These are phyloP conservation scores for Dalbergia cochinchinensis DNA, from an alignment of 306 rosid genomes.

Conservation along the genomic window DNA sequence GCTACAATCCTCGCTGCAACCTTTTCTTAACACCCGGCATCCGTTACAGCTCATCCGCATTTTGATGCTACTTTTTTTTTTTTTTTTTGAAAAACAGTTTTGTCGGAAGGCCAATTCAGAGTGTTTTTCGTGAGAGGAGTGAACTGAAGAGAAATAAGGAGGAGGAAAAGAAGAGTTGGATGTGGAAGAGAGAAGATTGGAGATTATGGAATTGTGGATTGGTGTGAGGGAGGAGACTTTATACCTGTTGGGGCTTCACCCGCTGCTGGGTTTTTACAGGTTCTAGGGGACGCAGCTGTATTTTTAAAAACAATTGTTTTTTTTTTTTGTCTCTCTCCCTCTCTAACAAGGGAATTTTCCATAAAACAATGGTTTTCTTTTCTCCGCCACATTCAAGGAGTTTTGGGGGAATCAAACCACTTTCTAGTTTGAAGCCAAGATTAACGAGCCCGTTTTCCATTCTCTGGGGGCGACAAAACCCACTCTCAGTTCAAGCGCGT, in stretches of 20 bases:
- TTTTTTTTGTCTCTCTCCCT: background rate
- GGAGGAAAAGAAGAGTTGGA: background rate
- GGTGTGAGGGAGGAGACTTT: slow-evolving; percentile 23
- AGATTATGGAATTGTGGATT: background rate
- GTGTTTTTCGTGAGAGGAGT: background rate
- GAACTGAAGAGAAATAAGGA: background rate
- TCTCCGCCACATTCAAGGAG: slow-evolving; percentile 59
- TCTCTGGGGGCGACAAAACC: background rate
- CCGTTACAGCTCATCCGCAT: slow-evolving; percentile 99
- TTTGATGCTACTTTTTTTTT: slow-evolving; percentile 6
- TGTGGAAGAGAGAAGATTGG: background rate
- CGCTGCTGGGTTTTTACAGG: slow-evolving; percentile 64
- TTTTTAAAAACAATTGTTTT: slow-evolving; percentile 11
- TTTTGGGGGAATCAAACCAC: slow-evolving; percentile 43
- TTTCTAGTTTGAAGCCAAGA: slow-evolving; percentile 21
- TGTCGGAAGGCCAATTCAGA: background rate
- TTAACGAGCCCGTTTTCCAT: slow-evolving; percentile 1
- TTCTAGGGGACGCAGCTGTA: slow-evolving; percentile 64
- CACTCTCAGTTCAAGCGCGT: slow-evolving; percentile 43
- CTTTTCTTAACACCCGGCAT: slow-evolving; percentile 85
- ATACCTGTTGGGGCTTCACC: slow-evolving; percentile 41
- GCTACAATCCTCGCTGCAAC: slow-evolving; percentile 90
- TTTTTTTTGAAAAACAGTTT: background rate
- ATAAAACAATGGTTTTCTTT: slow-evolving; percentile 63
- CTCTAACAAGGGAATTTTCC: background rate